These are phyloP conservation scores for Kwoniella sp. DNA, from an alignment of 768 basidiomycete species.

Conservation along the genomic window DNA sequence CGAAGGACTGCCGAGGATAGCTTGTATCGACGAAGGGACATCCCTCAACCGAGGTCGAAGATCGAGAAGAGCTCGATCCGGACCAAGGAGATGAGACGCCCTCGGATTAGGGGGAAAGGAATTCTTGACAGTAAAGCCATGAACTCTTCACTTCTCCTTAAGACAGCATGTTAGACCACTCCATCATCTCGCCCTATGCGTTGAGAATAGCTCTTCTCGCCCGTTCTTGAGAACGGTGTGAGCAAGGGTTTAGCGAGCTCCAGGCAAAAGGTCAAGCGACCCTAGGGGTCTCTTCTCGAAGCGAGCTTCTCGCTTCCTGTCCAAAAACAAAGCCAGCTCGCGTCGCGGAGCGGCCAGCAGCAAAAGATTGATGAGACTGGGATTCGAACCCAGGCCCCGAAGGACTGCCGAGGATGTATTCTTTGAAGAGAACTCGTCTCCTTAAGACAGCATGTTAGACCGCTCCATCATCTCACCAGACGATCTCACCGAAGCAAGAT, in stretches of 20 bases:
- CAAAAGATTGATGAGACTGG: slow-evolving; percentile 22
- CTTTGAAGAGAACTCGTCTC: slow-evolving; percentile 12
- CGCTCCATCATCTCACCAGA: slow-evolving; percentile 22
- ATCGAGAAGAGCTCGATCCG: not conserved
- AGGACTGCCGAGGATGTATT: slow-evolving; percentile 25
- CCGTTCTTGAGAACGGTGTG: not conserved
- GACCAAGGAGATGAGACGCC: not conserved
- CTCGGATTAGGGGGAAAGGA: slow-evolving; percentile 1
- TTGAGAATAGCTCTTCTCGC: not conserved
- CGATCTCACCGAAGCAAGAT: not conserved
- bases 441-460: slow-evolving; percentile 28
- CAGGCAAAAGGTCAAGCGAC: not conserved
- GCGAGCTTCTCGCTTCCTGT: not conserved
- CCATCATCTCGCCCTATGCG: slow-evolving; percentile 21
- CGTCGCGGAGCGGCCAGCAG: not conserved
- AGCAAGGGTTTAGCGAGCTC: not conserved
- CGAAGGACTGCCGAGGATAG: slow-evolving; percentile 26
- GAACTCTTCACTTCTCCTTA: slow-evolving; percentile 17
- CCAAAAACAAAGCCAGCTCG: not conserved
- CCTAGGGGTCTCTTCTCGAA: not conserved
- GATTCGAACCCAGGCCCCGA: slow-evolving; percentile 31
- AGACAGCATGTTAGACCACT: slow-evolving; percentile 26
- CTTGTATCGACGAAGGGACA: not conserved
- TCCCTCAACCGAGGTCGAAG: not conserved
- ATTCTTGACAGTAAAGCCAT: not conserved